phyloP scores from a whole-genome alignment of 2,329 filamentous ascomycete genomes.

The Didymella glomerata region DNA sequence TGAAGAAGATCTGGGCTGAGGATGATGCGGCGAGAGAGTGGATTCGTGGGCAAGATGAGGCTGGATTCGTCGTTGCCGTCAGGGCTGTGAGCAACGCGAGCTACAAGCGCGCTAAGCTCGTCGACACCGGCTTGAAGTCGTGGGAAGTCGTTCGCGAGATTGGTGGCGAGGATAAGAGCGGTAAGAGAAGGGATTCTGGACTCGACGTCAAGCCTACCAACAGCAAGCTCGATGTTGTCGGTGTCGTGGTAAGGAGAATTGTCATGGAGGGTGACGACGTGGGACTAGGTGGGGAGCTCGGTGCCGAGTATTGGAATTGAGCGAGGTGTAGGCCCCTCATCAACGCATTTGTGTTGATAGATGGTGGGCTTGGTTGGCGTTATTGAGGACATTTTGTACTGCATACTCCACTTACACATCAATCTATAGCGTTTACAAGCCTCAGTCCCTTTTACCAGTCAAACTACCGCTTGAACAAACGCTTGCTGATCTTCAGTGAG shows the following conservation, averaged over 20 bases:
- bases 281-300: slow-evolving; percentile 45
- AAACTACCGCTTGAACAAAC: not conserved
- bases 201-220: slow-evolving; percentile 43
- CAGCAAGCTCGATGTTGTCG: slow-evolving; percentile 48
- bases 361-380: not conserved
- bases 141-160: slow-evolving; percentile 47
- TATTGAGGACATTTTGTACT: not conserved
- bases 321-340: slow-evolving; percentile 1
- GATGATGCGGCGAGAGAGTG: slow-evolving; percentile 37
- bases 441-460: not conserved
- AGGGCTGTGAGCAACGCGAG: slow-evolving; percentile 46
- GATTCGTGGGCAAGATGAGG: slow-evolving; percentile 42
- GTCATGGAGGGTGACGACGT: slow-evolving; percentile 38
- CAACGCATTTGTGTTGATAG: not conserved
- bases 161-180: slow-evolving; percentile 36
- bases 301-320: slow-evolving; percentile 42
- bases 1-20: slow-evolving; percentile 38
- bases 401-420: slow-evolving; percentile 4
- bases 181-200: slow-evolving; percentile 44
- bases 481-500: too few relatives aligned
- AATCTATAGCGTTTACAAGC: not conserved
- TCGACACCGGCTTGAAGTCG: slow-evolving; percentile 41
- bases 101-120: slow-evolving; percentile 47
- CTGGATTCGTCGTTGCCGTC: slow-evolving; percentile 45
- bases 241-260: slow-evolving; percentile 45